Evolutionary conservation across 2,329 filamentous ascomycete species (phyloP).

Genomic region (Arthrobotrys pseudoclavata): DNA sequence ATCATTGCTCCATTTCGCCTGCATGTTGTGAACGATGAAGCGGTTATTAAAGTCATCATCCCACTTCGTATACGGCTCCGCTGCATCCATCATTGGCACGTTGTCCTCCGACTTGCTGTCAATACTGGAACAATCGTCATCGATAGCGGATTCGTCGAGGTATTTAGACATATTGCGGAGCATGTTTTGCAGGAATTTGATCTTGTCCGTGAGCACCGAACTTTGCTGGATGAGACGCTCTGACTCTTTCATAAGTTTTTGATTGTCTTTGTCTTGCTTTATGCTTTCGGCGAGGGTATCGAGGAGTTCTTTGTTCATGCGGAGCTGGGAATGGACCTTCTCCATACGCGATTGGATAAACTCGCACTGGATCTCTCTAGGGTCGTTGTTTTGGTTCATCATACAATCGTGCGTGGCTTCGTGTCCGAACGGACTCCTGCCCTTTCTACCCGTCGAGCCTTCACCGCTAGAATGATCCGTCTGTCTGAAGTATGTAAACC

Average conservation of each 20-base stretch:
- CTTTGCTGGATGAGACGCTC: constrained; percentile 72
- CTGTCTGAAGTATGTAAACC: constrained; percentile 96
- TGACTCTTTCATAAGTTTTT: constrained; percentile 70
- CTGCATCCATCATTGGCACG: constrained; percentile 72
- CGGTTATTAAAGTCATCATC: constrained; percentile 97
- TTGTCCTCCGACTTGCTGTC: constrained; percentile 34
- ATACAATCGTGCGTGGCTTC: constrained; percentile 95
- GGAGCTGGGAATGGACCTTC: constrained; percentile 82
- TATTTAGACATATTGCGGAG: constrained; percentile 73
- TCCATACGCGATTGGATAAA: constrained; percentile 85
- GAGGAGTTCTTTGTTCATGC: constrained; percentile 78
- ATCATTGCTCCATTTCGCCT: constrained; percentile 98
- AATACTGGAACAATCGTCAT: constrained; percentile 67
- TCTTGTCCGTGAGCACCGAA: constrained; percentile 72
- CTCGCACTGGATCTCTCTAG: constrained; percentile 86
- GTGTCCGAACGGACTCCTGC: constrained; percentile 89
- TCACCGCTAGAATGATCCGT: constrained; percentile 88
- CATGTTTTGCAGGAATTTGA: constrained; percentile 73
- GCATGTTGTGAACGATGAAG: constrained; percentile 97
- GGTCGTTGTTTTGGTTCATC: constrained; percentile 89
- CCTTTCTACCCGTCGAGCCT: constrained; percentile 77
- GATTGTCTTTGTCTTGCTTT: constrained; percentile 70
- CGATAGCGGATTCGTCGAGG: constrained; percentile 70
- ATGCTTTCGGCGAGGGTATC: constrained; percentile 78
- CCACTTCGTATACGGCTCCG: constrained; percentile 81